Evolutionary conservation across 768 basidiomycete genomes (phyloP).

Genomic region (Pholiota conissans): DNA sequence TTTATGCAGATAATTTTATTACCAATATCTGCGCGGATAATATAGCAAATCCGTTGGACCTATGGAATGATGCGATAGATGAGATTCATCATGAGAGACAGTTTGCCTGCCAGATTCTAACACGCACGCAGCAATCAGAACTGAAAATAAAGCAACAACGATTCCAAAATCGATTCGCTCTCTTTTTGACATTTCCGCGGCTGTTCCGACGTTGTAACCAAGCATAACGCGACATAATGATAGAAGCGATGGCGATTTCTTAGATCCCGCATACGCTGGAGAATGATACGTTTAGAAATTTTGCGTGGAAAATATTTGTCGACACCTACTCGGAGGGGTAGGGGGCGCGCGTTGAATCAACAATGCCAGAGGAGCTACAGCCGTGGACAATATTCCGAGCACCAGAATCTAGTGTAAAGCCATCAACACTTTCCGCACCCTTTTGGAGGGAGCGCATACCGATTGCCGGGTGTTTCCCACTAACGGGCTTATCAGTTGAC

Average conservation of each 20-base stretch:
- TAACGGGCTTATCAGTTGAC: conserved; percentile 71
- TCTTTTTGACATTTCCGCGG: conserved; percentile 57
- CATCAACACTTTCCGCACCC: not conserved
- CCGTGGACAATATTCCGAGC: conserved; percentile 72
- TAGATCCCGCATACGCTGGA: conserved; percentile 66
- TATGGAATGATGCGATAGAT: conserved; percentile 21
- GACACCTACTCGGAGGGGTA: conserved; percentile 69
- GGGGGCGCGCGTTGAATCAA: conserved; percentile 65
- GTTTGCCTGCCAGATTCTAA: not conserved
- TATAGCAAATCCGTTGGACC: conserved; percentile 63
- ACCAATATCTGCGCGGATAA: conserved; percentile 72
- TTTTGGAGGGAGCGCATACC: conserved; percentile 37
- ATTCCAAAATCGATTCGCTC: conserved; percentile 76
- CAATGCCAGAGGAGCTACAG: conserved; percentile 54
- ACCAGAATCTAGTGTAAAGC: conserved; percentile 50
- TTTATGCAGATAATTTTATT: conserved; percentile 32
- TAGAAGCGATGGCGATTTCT: conserved; percentile 48
- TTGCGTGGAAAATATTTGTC: not conserved
- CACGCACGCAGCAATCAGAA: conserved; percentile 62
- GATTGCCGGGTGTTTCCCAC: conserved; percentile 54
- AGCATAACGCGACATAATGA: conserved; percentile 56
- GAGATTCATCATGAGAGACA: not conserved
- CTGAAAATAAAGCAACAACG: conserved; percentile 58
- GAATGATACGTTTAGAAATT: conserved; percentile 8
- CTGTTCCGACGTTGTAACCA: conserved; percentile 40